phyloP scores from a whole-genome alignment of 192 early-diverging fungal species.

The Umbelopsis sp. region DNA sequence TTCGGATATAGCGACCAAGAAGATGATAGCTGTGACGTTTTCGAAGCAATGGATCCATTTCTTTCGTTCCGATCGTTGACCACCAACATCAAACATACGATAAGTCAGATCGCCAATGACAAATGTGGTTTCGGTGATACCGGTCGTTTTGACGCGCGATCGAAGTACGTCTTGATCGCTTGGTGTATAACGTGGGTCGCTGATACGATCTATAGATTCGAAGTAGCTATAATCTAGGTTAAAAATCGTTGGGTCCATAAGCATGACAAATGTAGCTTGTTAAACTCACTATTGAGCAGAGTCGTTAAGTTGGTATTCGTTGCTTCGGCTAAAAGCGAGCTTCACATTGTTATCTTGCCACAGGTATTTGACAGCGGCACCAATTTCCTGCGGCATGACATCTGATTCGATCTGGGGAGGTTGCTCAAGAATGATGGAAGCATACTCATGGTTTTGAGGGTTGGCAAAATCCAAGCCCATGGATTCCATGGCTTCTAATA shows the following conservation, averaged over 20 bases:
- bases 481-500: conserved; percentile 92
- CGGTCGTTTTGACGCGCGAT: conserved; percentile 96
- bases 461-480: conserved; percentile 77
- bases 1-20: conserved; percentile 93
- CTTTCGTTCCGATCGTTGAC: conserved; percentile 97
- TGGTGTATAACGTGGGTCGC: conserved; percentile 78
- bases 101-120: conserved; percentile 90
- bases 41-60: conserved; percentile 99
- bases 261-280: background rate
- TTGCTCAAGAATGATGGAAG: conserved; percentile 75
- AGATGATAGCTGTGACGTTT: conserved; percentile 94
- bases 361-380: conserved; percentile 77
- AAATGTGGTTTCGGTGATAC: conserved; percentile 96
- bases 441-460: conserved; percentile 70
- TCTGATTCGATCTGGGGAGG: conserved; percentile 90
- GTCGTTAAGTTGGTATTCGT: conserved; percentile 95
- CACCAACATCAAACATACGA: conserved; percentile 97
- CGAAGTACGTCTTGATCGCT: conserved; percentile 96
- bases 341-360: conserved; percentile 86
- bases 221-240: conserved; percentile 71
- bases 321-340: conserved; percentile 72
- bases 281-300: conserved; percentile 85
- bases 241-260: background rate
- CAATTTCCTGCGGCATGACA: conserved; percentile 77
- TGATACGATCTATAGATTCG: conserved; percentile 90